These are phyloP conservation scores for Penicillium aurantiogriseum DNA, from an alignment of 2,329 filamentous ascomycete genomes.

Conservation along the genomic window DNA sequence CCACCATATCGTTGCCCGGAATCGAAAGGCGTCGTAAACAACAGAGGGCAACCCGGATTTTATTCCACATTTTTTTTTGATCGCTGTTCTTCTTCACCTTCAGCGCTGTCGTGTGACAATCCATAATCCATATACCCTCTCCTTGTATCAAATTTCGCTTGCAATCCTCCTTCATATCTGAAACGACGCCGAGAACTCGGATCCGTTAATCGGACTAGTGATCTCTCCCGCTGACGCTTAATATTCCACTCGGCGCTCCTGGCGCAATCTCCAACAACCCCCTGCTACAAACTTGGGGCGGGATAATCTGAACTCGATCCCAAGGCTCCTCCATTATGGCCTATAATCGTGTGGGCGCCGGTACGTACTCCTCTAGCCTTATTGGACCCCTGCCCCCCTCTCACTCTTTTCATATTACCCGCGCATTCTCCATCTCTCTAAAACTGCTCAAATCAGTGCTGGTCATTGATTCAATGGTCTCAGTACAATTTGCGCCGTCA, in stretches of 20 bases:
- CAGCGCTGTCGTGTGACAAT: constrained; percentile 11
- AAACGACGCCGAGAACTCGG: constrained; percentile 23
- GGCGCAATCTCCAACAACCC: constrained; percentile 30
- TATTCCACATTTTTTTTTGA: constrained; percentile 6
- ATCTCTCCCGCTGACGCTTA: constrained; percentile 13
- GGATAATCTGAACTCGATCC: constrained; percentile 23
- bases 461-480: constrained; percentile 4
- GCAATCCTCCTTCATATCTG: constrained; percentile 13
- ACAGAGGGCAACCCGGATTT: constrained; percentile 11
- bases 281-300: constrained; percentile 23
- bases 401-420: constrained; percentile 3
- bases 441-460: neutral
- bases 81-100: constrained; percentile 1
- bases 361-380: constrained; percentile 49
- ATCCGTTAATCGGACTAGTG: constrained; percentile 17
- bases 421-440: neutral
- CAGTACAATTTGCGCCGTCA: neutral
- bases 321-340: constrained; percentile 45
- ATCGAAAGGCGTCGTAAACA: constrained; percentile 27
- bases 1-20: constrained; percentile 17
- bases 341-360: constrained; percentile 66
- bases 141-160: constrained; percentile 9
- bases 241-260: constrained; percentile 24
- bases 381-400: constrained; percentile 4
- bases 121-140: neutral